Conservation (phyloP, 306 rosid species). For the Cyclanthera cordifolia region DNA sequence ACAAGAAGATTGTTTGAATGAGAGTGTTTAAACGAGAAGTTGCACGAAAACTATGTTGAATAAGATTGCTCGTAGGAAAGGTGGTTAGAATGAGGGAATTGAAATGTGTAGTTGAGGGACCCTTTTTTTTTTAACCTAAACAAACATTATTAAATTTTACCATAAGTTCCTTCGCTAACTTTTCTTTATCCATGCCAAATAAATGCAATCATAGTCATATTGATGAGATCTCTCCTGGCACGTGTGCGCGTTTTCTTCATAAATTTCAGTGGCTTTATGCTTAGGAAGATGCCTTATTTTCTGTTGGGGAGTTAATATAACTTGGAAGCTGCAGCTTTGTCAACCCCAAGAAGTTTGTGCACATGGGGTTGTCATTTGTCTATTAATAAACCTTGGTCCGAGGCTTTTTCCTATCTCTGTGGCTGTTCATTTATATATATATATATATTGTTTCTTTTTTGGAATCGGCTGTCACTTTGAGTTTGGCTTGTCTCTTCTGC, state of each 20-base stretch:
- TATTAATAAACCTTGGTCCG: not conserved
- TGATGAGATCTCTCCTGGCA: slow-evolving; percentile 9
- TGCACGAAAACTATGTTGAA: no score
- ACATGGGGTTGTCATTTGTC: slow-evolving; percentile 10
- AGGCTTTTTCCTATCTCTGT: not conserved
- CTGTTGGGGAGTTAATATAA: not conserved
- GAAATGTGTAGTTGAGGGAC: no score
- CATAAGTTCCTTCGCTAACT: no score
- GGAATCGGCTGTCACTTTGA: slow-evolving; percentile 14
- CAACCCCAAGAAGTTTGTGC: slow-evolving; percentile 11
- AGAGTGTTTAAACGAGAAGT: no score
- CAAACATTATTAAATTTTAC: no score
- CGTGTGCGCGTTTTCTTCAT: not conserved
- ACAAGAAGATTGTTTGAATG: no score
- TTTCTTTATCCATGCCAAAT: no score
- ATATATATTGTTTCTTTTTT: not conserved
- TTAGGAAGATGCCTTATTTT: not conserved
- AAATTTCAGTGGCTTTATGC: slow-evolving; percentile 3
- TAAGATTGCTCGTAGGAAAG: no score
- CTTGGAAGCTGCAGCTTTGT: slow-evolving; percentile 1
- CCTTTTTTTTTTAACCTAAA: no score
- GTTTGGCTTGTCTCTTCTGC: not conserved
- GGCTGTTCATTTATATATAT: not conserved
- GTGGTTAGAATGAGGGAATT: no score
- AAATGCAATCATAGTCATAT: not conserved